phyloP scores from a whole-genome alignment of 768 basidiomycete species.

The Pluteus cervinus region DNA sequence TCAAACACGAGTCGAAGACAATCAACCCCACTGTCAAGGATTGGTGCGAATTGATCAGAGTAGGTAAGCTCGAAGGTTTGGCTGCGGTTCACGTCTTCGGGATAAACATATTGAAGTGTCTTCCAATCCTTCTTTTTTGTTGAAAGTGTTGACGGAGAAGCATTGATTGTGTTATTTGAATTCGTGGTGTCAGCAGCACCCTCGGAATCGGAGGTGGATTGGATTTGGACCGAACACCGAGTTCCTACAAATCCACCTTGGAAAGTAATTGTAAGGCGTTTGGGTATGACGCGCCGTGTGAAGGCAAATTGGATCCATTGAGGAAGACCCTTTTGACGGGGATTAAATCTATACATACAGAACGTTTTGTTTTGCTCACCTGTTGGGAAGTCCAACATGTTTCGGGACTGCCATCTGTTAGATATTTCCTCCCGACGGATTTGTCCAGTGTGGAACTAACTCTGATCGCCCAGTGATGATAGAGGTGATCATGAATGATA shows the following conservation, averaged over 20 bases:
- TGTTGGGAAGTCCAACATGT: slow-evolving; percentile 86
- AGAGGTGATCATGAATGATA: background rate
- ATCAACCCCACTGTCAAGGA: slow-evolving; percentile 26
- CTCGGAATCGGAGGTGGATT: slow-evolving; percentile 17
- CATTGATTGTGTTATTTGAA: too few relatives aligned
- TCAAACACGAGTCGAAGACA: slow-evolving; percentile 68
- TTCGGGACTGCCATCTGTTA: slow-evolving; percentile 66
- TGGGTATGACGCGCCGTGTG: slow-evolving; percentile 44
- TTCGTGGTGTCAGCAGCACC: too few relatives aligned
- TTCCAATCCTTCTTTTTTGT: slow-evolving; percentile 37
- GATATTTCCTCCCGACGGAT: slow-evolving; percentile 60
- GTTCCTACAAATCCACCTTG: slow-evolving; percentile 85
- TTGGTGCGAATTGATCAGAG: slow-evolving; percentile 9
- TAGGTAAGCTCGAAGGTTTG: slow-evolving; percentile 58
- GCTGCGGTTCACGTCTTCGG: slow-evolving; percentile 72
- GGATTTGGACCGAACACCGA: slow-evolving; percentile 47
- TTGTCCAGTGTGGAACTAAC: slow-evolving; percentile 80
- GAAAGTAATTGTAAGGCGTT: slow-evolving; percentile 58
- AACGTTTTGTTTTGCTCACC: slow-evolving; percentile 34
- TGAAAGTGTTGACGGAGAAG: background rate
- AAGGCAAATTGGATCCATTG: slow-evolving; percentile 72
- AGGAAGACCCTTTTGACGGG: slow-evolving; percentile 57
- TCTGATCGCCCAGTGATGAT: slow-evolving; percentile 29
- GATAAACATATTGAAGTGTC: slow-evolving; percentile 52
- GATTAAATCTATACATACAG: background rate